A percentile compares a stretch with the other conserved stretches of the same genome.
Conservation (phyloP, 108 stramenopile species). For the Fragilaria radians region DNA sequence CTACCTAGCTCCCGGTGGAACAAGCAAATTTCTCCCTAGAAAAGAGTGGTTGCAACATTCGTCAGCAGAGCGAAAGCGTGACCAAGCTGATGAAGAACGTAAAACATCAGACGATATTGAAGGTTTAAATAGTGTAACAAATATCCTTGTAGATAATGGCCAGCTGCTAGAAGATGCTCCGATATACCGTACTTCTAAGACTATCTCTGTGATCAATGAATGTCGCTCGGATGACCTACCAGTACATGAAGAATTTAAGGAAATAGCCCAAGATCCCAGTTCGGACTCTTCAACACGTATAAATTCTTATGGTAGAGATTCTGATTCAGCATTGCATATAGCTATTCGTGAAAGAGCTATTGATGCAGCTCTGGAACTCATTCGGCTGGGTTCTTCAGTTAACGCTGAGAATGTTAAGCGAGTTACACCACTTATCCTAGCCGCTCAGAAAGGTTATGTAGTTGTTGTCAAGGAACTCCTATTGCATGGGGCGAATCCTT, state of each 20-base stretch:
- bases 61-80: not conserved
- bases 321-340: slow-evolving; percentile 37
- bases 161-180: slow-evolving; percentile 4
- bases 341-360: slow-evolving; percentile 26
- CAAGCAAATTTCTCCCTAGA: not conserved
- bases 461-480: slow-evolving; percentile 52
- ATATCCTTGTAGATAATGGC: not conserved
- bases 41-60: slow-evolving; percentile 8
- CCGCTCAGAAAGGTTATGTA: slow-evolving; percentile 64
- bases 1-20: slow-evolving; percentile 11
- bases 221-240: not conserved
- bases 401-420: slow-evolving; percentile 41
- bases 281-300: not conserved
- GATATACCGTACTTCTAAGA: not conserved
- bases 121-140: not conserved
- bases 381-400: slow-evolving; percentile 30
- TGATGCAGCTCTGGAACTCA: slow-evolving; percentile 33
- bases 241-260: not conserved
- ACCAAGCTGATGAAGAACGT: not conserved
- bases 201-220: not conserved
- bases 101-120: not conserved
- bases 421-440: slow-evolving; percentile 75
- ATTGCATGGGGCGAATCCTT: slow-evolving; percentile 26
- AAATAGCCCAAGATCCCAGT: not conserved
- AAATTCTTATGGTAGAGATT: slow-evolving; percentile 28